Evolutionary conservation across 108 stramenopile genomes (phyloP).

Genomic region (Schizochytrium sp.): DNA sequence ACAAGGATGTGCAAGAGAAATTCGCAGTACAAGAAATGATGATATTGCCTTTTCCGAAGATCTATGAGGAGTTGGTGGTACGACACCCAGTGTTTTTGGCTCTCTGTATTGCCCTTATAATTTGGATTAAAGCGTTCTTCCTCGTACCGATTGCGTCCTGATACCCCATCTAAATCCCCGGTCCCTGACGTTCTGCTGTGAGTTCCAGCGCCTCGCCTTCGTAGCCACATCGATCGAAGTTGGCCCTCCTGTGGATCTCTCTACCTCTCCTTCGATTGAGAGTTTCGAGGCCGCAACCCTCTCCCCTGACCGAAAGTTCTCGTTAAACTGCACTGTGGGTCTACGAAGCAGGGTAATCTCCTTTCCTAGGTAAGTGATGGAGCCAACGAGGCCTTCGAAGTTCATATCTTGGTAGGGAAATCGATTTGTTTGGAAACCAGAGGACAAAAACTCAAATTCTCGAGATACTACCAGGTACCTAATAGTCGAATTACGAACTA

Average conservation of each 20-base stretch:
- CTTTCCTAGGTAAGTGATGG: too few relatives aligned
- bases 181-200: background rate
- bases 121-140: conserved; percentile 27
- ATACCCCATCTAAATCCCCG: too few relatives aligned
- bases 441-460: too few relatives aligned
- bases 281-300: too few relatives aligned
- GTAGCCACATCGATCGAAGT: background rate
- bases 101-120: background rate
- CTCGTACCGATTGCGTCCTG: conserved; percentile 5
- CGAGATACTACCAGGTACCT: too few relatives aligned
- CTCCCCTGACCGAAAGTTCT: too few relatives aligned
- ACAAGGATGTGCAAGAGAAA: background rate
- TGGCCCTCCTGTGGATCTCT: background rate
- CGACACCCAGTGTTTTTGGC: background rate
- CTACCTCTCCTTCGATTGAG: background rate
- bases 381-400: too few relatives aligned
- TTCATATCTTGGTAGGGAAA: too few relatives aligned
- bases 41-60: background rate
- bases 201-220: background rate
- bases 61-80: conserved; percentile 32
- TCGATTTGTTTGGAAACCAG: too few relatives aligned
- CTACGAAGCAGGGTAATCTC: too few relatives aligned
- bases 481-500: too few relatives aligned
- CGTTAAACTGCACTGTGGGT: too few relatives aligned
- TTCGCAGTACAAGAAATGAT: background rate